Evolutionary conservation across 352 stramenopile species (phyloP), one percentile per base, ranked within the genome.

Genomic region (Pythium vanterpoolii): DNA sequence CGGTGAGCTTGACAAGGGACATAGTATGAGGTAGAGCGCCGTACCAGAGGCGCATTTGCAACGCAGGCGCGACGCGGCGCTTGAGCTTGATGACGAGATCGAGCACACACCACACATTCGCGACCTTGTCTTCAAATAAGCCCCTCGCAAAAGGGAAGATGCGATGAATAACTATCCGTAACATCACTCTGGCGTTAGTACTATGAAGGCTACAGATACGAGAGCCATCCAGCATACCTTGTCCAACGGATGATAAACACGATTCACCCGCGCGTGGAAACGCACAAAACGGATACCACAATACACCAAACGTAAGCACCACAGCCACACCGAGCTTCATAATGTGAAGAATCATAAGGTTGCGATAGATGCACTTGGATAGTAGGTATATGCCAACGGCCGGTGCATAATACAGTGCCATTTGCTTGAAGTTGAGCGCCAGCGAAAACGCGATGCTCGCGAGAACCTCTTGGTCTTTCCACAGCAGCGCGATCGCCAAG

Each of bases 401-500:
- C 5, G 96, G 95, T 1, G 95, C 90, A 70, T 98, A 99, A 75
- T 99, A 99, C 5, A 99, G 81, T n/a, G 95, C 87, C 92, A 99
- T 99, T 88, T 99, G 97, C 83, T 99, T 99, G 68, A 98, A 99
- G 68, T 98, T 99, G 7, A 99, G 79, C 33, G 96, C 93, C 26
- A 98, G 70, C 44, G 79, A 92, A 73, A 98, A 99, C 43, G 72
- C 80, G 58, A 94, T 60, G 64, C 86, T 90, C 18, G 81, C 86
- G 7, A 94, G 65, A 31, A 95, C 88, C 55, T 96, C 86, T 58
- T 90, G 77, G 39, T 83, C 76, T 16, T 73, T 62, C 44, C 90
- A 58, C 36, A 96, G 82, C n/a, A 92, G 68, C 26, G 73, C 84
- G 16, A 91, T 72, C 3, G 79, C 70, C 21, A 92, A 70, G 18